Percentiles rank a stretch among this genome's conserved stretches.
Evolutionary conservation across 345 rosid genomes (phyloP).

Genomic region (Gynandropsis gynandra): DNA sequence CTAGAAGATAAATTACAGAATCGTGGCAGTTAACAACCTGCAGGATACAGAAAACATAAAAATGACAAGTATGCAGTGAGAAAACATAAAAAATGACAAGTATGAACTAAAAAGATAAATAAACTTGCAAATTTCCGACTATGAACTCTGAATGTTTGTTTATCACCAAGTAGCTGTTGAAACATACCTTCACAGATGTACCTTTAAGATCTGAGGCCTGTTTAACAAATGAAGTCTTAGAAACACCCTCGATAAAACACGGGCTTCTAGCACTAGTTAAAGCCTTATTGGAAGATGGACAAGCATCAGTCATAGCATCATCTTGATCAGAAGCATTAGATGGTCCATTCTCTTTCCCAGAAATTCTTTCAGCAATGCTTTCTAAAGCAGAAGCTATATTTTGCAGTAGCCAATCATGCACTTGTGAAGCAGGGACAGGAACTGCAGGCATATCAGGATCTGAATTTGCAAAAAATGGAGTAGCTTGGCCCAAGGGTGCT

Average conservation of each 20-base stretch:
- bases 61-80: conserved; percentile 3
- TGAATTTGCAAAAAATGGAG: conserved; percentile 91
- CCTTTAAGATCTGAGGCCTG: conserved; percentile 88
- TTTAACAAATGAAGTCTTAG: conserved; percentile 77
- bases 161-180: conserved; percentile 9
- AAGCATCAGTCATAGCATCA: conserved; percentile 69
- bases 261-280: conserved; percentile 54
- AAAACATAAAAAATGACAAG: conserved; percentile 5
- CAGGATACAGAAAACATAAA: conserved; percentile 22
- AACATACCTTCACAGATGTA: conserved; percentile 82
- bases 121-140: conserved; percentile 5
- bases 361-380: conserved; percentile 54
- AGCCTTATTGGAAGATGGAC: conserved; percentile 50
- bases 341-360: conserved; percentile 87
- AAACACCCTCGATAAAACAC: conserved; percentile 81
- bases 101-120: no score
- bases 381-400: conserved; percentile 69
- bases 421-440: conserved; percentile 77
- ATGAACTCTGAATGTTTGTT: conserved; percentile 10
- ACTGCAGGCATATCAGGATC: conserved; percentile 92
- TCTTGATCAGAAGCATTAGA: conserved; percentile 60
- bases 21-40: conserved; percentile 96
- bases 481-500: conserved; percentile 62
- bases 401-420: conserved; percentile 76
- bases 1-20: conserved; percentile 82